phyloP scores from a whole-genome alignment of 1,284 basidiomycete species.

The Trichosporon faecale region DNA sequence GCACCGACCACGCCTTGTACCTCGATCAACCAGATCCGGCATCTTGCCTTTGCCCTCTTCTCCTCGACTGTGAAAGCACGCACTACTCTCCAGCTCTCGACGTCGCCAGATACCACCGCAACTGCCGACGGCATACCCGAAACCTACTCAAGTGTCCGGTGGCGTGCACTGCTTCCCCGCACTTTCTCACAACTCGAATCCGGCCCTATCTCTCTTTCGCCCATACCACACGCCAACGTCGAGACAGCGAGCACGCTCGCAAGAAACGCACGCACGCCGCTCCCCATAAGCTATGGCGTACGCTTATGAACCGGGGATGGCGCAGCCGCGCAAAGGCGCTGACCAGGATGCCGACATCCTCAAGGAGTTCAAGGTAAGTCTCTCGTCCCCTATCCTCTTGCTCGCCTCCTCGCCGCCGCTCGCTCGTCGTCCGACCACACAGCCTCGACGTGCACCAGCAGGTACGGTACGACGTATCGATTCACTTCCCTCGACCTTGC shows the following conservation, averaged over 20 bases:
- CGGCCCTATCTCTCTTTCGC: neutral
- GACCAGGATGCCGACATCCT: constrained; percentile 32
- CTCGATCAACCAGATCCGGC: constrained; percentile 12
- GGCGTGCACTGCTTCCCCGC: constrained; percentile 2
- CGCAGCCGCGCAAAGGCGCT: constrained; percentile 24
- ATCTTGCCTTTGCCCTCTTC: neutral
- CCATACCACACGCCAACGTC: neutral
- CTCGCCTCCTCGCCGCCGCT: neutral
- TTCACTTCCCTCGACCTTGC: no score
- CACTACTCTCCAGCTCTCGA: no score
- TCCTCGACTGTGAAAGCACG: neutral
- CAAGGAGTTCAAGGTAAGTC: constrained; percentile 34
- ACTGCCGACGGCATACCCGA: neutral
- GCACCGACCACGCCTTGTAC: neutral
- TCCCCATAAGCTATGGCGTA: constrained; percentile 31
- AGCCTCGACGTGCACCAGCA: neutral
- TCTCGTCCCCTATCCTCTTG: constrained; percentile 8
- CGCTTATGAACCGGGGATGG: constrained; percentile 23
- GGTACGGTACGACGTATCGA: neutral
- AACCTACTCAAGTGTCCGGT: neutral
- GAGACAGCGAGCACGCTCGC: neutral
- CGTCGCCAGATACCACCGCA: neutral
- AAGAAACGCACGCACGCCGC: neutral
- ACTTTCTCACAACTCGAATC: neutral
- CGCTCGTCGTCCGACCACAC: neutral